These are phyloP conservation scores for Exophiala bonariae DNA, from an alignment of 2,329 filamentous ascomycete species.

Conservation along the genomic window DNA sequence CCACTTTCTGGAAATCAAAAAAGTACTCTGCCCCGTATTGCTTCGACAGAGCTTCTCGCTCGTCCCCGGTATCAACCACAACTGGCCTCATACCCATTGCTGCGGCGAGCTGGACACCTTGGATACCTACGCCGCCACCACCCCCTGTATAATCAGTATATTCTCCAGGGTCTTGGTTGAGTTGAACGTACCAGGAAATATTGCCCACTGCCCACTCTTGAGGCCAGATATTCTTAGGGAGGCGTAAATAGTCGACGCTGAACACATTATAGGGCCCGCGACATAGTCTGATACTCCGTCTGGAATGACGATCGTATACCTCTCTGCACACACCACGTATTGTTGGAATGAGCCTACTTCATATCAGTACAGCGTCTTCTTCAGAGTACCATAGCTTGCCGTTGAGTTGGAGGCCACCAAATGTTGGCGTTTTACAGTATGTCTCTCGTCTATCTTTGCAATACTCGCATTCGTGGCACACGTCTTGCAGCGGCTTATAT, in stretches of 20 bases:
- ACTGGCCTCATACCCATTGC: constrained; percentile 59
- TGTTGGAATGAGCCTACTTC: neutral
- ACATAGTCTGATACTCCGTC: constrained; percentile 55
- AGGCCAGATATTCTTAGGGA: constrained; percentile 53
- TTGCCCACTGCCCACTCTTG: constrained; percentile 53
- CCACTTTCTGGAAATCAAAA: constrained; percentile 51
- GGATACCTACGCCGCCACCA: constrained; percentile 57
- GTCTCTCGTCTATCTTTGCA: constrained; percentile 53
- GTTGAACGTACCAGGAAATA: constrained; percentile 37
- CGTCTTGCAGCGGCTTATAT: constrained; percentile 52
- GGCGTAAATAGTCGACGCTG: constrained; percentile 57
- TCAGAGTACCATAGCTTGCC: constrained; percentile 5
- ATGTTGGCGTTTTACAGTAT: constrained; percentile 48
- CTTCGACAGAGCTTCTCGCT: constrained; percentile 46
- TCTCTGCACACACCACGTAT: constrained; percentile 57
- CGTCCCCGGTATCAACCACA: constrained; percentile 53
- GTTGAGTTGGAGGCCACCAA: constrained; percentile 42
- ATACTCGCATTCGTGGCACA: constrained; percentile 51
- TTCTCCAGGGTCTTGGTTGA: too few relatives aligned
- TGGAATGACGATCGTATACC: constrained; percentile 56
- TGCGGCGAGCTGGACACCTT: constrained; percentile 55
- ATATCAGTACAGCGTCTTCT: constrained; percentile 6
- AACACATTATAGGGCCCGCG: constrained; percentile 62
- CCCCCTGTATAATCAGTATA: constrained; percentile 39
- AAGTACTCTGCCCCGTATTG: constrained; percentile 56